Conservation (phyloP, 208 protist species). For the Blechomonas ayalai region DNA sequence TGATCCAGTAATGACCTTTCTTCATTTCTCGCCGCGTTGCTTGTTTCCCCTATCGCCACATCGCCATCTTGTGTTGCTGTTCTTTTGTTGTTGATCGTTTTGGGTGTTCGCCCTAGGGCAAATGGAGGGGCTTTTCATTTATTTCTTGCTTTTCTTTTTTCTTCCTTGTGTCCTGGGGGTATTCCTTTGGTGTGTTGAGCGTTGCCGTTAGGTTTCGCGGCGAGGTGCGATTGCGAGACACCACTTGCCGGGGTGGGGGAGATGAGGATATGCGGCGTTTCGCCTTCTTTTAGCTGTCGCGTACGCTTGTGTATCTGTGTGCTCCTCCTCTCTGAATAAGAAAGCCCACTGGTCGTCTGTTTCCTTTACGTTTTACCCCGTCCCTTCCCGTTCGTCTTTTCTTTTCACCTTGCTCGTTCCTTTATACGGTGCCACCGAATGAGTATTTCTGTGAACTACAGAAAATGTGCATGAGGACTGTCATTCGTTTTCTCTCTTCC, state of each 20-base stretch:
- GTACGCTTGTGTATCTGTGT: neutral
- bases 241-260: no score
- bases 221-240: no score
- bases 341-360: conserved; percentile 1
- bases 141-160: conserved; percentile 14
- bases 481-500: no score
- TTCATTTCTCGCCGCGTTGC: conserved; percentile 1
- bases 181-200: conserved; percentile 1
- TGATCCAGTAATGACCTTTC: conserved; percentile 1
- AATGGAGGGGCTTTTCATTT: neutral
- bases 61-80: conserved; percentile 1
- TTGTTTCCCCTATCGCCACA: conserved; percentile 7
- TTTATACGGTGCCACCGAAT: no score
- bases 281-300: neutral
- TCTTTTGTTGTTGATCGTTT: neutral
- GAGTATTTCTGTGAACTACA: no score
- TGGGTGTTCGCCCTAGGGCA: neutral
- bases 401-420: neutral
- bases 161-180: conserved; percentile 4
- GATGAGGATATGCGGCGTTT: neutral
- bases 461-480: no score
- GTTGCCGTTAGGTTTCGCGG: no score
- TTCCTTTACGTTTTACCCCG: conserved; percentile 9
- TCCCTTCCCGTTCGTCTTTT: neutral
- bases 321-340: neutral